Conservation (phyloP, 2,329 filamentous ascomycete species). For the Xylariaceae sp. region DNA sequence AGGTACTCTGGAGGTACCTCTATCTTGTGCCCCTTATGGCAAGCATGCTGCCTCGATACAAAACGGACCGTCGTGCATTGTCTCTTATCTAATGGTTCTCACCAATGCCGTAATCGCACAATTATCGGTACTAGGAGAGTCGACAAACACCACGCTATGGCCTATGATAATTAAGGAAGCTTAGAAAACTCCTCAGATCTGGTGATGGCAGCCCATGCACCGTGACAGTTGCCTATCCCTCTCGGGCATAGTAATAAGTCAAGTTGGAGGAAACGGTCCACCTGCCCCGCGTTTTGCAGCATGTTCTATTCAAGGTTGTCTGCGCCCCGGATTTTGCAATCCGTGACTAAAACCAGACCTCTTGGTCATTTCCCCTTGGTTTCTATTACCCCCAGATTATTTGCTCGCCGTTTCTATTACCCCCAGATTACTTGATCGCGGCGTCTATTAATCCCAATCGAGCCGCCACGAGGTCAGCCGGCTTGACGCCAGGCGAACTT, state of each 20-base stretch:
- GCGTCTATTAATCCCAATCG: constrained; percentile 19
- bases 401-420: constrained; percentile 25
- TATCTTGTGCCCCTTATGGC: too few species aligned
- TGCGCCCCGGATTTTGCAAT: constrained; percentile 7
- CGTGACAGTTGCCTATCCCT: constrained; percentile 4
- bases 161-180: constrained; percentile 10
- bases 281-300: constrained; percentile 9
- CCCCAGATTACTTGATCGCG: constrained; percentile 31
- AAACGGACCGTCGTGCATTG: background rate
- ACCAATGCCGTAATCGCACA: too few species aligned
- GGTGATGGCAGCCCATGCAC: constrained; percentile 10
- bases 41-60: background rate
- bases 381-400: constrained; percentile 31
- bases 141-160: background rate
- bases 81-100: too few species aligned
- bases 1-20: too few species aligned
- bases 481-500: constrained; percentile 24
- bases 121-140: too few species aligned
- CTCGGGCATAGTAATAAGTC: constrained; percentile 9
- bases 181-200: constrained; percentile 15
- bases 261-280: constrained; percentile 6
- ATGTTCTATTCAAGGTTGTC: constrained; percentile 13
- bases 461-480: constrained; percentile 22
- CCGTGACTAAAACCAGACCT: constrained; percentile 14
- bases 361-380: constrained; percentile 4